A percentile compares a stretch with the other conserved stretches of the same genome.
phyloP scores from a whole-genome alignment of 768 basidiomycete species.

The Leccinum pellstonianum region DNA sequence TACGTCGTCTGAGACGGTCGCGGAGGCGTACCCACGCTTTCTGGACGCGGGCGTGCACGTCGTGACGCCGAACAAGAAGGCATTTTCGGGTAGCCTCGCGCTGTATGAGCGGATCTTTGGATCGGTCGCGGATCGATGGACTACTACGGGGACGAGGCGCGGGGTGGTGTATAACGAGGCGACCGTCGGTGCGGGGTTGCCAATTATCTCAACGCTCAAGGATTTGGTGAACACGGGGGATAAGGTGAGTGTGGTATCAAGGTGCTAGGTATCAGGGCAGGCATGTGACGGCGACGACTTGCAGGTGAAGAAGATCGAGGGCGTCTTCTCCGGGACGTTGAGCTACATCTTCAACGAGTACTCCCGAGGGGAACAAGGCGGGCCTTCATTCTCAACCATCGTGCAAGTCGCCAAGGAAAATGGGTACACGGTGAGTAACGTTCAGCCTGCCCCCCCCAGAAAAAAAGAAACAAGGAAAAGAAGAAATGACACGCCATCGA shows the following conservation, averaged over 20 bases:
- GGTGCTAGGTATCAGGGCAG: neutral
- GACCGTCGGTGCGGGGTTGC: conserved; percentile 95
- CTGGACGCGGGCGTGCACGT: conserved; percentile 78
- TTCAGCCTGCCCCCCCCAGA: too few relatives aligned
- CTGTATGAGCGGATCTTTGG: conserved; percentile 73
- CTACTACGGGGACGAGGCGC: conserved; percentile 21
- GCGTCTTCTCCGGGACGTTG: conserved; percentile 96
- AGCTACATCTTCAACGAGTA: conserved; percentile 99
- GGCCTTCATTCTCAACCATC: conserved; percentile 83
- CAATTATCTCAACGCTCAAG: conserved; percentile 87
- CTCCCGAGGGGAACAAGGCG: conserved; percentile 64
- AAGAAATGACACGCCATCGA: conserved; percentile 25
- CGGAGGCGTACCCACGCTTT: conserved; percentile 77
- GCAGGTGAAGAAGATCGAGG: conserved; percentile 88
- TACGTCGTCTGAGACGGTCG: conserved; percentile 83
- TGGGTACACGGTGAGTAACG: conserved; percentile 79
- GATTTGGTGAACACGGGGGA: conserved; percentile 93
- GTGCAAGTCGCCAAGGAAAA: conserved; percentile 86
- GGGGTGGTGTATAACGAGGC: conserved; percentile 81
- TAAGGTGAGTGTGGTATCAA: conserved; percentile 49
- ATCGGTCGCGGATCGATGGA: conserved; percentile 21
- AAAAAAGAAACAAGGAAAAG: neutral
- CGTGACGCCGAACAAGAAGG: conserved; percentile 98
- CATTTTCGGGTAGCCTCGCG: conserved; percentile 68
- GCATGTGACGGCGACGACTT: neutral